Conservation (phyloP, 768 basidiomycete species). For the Podaxis sp. region DNA sequence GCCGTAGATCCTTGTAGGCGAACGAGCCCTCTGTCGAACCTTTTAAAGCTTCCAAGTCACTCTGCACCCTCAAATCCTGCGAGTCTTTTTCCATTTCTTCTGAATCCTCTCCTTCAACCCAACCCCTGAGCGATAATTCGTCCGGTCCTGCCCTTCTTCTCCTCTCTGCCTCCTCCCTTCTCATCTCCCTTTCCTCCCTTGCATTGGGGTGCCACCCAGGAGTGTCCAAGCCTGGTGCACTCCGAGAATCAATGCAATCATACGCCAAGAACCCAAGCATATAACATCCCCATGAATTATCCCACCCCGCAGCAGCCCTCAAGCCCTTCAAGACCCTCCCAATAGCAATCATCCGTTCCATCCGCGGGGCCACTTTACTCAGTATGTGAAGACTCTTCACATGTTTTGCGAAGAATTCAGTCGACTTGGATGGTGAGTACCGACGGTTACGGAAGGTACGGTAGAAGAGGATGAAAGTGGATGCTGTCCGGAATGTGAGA, state of each 20-base stretch:
- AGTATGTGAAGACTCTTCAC: slow-evolving; percentile 3
- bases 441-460: slow-evolving; percentile 9
- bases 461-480: slow-evolving; percentile 1
- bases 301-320: slow-evolving; percentile 8
- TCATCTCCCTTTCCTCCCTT: background rate
- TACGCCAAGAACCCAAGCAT: background rate
- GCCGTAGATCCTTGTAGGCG: slow-evolving; percentile 5
- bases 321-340: background rate
- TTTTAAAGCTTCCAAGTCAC: too few species aligned
- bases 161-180: slow-evolving; percentile 1
- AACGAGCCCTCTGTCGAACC: background rate
- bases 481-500: background rate
- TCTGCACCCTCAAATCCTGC: too few species aligned
- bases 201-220: background rate
- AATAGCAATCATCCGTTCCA: slow-evolving; percentile 2
- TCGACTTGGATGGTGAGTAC: slow-evolving; percentile 1
- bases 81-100: background rate
- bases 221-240: too few species aligned
- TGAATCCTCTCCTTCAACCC: background rate
- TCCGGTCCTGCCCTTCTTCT: background rate
- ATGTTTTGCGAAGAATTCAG: slow-evolving; percentile 5
- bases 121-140: background rate
- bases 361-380: background rate
- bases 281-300: slow-evolving; percentile 4
- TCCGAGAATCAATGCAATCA: background rate